A percentile compares a stretch with the other conserved stretches of the same genome.
Evolutionary conservation across 768 basidiomycete genomes (phyloP).

Genomic region (Xerocomus spinulosus): DNA sequence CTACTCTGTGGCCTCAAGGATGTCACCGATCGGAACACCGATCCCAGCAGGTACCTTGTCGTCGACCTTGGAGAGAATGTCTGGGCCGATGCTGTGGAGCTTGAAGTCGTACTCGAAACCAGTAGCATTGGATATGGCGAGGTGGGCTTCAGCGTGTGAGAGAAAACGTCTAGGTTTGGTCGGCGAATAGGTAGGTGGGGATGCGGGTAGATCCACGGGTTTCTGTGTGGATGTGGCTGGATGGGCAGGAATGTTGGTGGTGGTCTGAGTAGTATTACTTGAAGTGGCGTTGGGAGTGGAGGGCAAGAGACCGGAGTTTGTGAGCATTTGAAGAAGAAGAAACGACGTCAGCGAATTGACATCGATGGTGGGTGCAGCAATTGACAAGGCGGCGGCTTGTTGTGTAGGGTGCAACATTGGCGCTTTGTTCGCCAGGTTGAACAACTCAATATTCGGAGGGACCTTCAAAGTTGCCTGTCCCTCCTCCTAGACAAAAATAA

Average conservation of each 20-base stretch:
- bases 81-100: not conserved
- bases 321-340: not conserved
- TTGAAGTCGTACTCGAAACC: not conserved
- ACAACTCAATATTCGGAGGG: not conserved
- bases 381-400: not conserved
- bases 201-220: no score
- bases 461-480: not conserved
- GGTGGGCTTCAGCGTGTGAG: not conserved
- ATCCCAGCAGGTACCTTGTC: not conserved
- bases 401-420: not conserved
- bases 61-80: not conserved
- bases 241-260: not conserved
- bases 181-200: not conserved
- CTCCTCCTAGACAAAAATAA: not conserved
- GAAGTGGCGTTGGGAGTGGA: not conserved
- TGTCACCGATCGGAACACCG: not conserved
- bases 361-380: not conserved
- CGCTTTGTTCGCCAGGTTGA: not conserved
- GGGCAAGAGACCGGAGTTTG: not conserved
- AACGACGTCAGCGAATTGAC: not conserved
- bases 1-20: no score
- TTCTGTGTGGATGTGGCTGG: not conserved
- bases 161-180: not conserved
- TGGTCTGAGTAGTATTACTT: no score
- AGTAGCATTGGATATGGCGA: not conserved